Base-by-base conservation (phyloP, 2,329 filamentous ascomycete genomes). In the Colletotrichum tamarilloi region DNA sequence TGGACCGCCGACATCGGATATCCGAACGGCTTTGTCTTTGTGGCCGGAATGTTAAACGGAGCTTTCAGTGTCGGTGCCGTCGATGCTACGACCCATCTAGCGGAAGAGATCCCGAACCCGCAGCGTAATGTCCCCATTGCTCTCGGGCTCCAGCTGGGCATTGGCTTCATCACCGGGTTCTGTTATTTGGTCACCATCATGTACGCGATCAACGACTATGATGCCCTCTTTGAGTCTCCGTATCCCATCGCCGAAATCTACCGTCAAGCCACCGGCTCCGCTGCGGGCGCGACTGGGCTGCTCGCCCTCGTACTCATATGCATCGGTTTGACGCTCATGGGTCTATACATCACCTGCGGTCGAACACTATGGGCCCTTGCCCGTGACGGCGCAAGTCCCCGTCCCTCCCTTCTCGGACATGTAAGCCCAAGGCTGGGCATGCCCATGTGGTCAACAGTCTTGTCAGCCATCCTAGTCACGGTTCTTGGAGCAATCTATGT, bases 181-280 rank as follows among this genome's bases (percentile, higher is more conserved):
- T 80, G 83, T 68, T 89, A 89, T 73, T 80, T 89, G 2, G 82
- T 90, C 16, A 81, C 87, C 49, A 82, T 89, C 74, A 85, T 92
- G 81, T 92, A 92, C 81, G 81, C 86, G 72, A 89, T 91, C 77
- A 85, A 91, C 72, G 85, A 89, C 76, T 84, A 85, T 26, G 86
- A 91, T 58, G 84, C 89, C 59, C 78, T 82, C 8, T 83, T 85
- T 22, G 82, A 83, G 68, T 87, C 86, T 38, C 81, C 86, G 3
- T 92, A 91, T 76, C 92, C 92, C 0, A 88, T 93, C 14, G 89
- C 91, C 7, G 89, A 91, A 65, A 91, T 94, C 71, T 94, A 93
- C 80, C 84, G 79, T 30, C 89, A 91, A 79, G 89, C 88, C 0
- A 90, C 89, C 0, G 85, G 86, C 0, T 87, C 85, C 1, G 82